Evolutionary conservation across 2,329 filamentous ascomycete species (phyloP), one percentile per base, ranked within the genome.

Genomic region (Dactylellina drechsleri): DNA sequence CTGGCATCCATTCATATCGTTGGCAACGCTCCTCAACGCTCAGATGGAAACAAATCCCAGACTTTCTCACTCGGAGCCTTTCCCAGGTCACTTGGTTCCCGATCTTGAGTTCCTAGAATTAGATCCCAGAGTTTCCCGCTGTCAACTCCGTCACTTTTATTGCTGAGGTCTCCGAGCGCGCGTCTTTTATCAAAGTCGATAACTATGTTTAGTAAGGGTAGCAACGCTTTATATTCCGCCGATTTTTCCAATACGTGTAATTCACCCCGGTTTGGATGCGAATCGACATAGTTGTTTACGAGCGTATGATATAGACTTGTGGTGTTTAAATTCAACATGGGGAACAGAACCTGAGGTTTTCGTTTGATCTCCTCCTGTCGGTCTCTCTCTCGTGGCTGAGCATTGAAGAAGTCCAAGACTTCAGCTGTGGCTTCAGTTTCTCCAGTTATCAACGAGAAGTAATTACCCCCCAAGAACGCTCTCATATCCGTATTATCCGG

Each of bases 281-380:
- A n/a, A 10, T 47, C 13, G 4, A 47, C 43, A 47, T 20, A 52
- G 16, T 26, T 52, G 4, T 5, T 23, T 52, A 23, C 1, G n/a
- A 52, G 2, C 10, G 4, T 18, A 13, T 57, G 40, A 6, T 26
- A 7, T n/a, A 12, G 31, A 4, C 40, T 57, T 8, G 2, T n/a
- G 2, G 54, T 58, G 4, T 40, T 15, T 18, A 3, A 16, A 15
- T 12, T 12, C n/a, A 58, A 16, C 13, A 36, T 31, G 1, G 54
- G 54, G 18, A 58, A 58, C 12, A 58, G 8, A 13, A 58, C 54
- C n/a, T 45, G 36, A 2, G 54, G 54, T 20, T 7, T 52, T 26
- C 20, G 4, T 52, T n/a, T 18, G 6, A 23, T 8, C 18, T 52
- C 47, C 18, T 52, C 47, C 12, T 16, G 28, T 40, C n/a, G 28